Base-by-base conservation (phyloP, 768 basidiomycete species). In the Collybiopsis confluens region DNA sequence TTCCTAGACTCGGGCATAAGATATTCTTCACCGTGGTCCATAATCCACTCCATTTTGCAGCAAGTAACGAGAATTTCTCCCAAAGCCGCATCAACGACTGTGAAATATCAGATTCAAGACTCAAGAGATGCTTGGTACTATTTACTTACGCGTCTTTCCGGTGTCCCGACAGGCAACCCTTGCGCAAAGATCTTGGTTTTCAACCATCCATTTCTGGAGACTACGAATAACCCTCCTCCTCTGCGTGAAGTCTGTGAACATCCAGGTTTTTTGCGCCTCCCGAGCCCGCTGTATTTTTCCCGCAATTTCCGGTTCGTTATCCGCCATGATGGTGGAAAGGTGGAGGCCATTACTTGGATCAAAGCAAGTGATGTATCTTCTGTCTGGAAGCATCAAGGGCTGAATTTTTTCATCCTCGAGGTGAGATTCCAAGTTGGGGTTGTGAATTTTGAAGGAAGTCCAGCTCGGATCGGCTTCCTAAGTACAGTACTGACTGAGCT, bases 41-140 rank as follows among this genome's bases (percentile, higher is more conserved):
- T 79, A 16, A 98, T 65, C 90, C 90, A 98, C 59, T 96, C 90
- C 70, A 98, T 74, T 67, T 99, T 99, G 10, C 91, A 89, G 64
- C 91, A 90, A 0, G 93, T 97, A n/a, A 90, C 90, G 40, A 99
- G 64, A 59, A 98, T 89, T 70, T 99, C 97, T 33, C 97, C 97
- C 37, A 99, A 76, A 2, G 90, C 87, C 28, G 95, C 94, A 61
- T 98, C 96, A 56, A 98, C 77, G 66, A 95, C 95, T 97, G 58
- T 23, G 20, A 24, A 2, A 40, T 13, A 26, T 50, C 54, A 61
- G 54, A 44, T 35, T 56, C 45, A 41, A 52, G 36, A 2, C 20
- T 28, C 42, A 36, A 37, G 54, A 27, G 23, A n/a, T n/a, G n/a
- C n/a, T 26, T 33, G 27, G 8, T 37, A 26, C 9, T 2, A 6